phyloP scores from a whole-genome alignment of 1,284 basidiomycete genomes.

The Boletellus deceptivus region DNA sequence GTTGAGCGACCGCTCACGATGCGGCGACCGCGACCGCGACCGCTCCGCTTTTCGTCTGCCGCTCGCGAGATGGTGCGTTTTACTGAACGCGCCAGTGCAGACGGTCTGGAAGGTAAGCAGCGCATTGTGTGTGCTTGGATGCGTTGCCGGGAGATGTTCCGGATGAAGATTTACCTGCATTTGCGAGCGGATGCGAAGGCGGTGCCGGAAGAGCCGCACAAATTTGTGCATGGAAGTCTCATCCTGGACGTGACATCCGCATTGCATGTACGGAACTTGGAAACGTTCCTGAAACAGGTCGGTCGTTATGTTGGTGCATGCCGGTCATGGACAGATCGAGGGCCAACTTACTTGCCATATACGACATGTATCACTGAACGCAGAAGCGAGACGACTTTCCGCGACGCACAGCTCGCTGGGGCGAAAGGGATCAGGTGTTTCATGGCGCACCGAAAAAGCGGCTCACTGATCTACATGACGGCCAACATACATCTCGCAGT shows the following conservation, averaged over 20 bases:
- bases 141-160: slow-evolving; percentile 37
- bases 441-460: background rate
- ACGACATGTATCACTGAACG: slow-evolving; percentile 40
- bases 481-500: slow-evolving; percentile 35
- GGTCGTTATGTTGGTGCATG: background rate
- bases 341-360: slow-evolving; percentile 23
- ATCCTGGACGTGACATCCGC: slow-evolving; percentile 44
- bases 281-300: slow-evolving; percentile 35
- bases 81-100: slow-evolving; percentile 14
- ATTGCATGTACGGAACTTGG: slow-evolving; percentile 42
- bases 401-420: slow-evolving; percentile 35
- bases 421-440: background rate
- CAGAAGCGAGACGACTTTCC: slow-evolving; percentile 32
- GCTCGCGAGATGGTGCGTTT: slow-evolving; percentile 2
- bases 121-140: slow-evolving; percentile 40
- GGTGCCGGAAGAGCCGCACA: slow-evolving; percentile 26
- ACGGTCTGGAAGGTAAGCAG: slow-evolving; percentile 22
- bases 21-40: background rate
- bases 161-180: slow-evolving; percentile 27
- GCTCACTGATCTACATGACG: slow-evolving; percentile 38
- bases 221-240: slow-evolving; percentile 31
- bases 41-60: slow-evolving; percentile 1
- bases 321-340: background rate
- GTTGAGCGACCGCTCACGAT: background rate
- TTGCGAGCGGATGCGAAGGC: slow-evolving; percentile 15